Evolutionary conservation across 1,139 yeast genomes (phyloP), one percentile per base, ranked within the genome.

Genomic region (Pichia sp.): DNA sequence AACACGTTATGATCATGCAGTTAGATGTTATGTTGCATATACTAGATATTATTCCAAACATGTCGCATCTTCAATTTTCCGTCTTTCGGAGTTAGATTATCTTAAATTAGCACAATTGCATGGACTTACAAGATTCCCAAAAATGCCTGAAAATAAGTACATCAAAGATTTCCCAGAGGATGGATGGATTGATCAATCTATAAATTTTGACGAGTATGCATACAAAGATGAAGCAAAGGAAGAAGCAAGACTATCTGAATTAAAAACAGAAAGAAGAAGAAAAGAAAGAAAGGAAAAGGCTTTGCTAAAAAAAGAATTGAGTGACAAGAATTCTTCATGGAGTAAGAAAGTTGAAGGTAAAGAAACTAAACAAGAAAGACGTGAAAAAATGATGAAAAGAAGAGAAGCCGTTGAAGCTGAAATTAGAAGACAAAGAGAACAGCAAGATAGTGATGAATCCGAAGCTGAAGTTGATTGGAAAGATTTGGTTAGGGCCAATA

Each of bases 61-160:
- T 62, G 65, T 85, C n/a, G 95, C 96, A 0, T 70, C 82, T 10
- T 88, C 96, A 0, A 91, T 93, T 28, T 93, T 93, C 65, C 70
- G 98, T 48, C 55, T 85, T 18, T 74, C 76, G 35, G 66, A 77
- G 9, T 63, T 93, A 45, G 94, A 89, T 58, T 81, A 84, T 53
- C 60, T 80, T 23, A 84, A 81, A 0, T 50, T 82, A 13, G 96
- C 94, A 1, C 73, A 69, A 50, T 70, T 84, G 65, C 88, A 84
- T 61, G 95, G 96, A 1, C 63, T 93, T 13, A 63, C 86, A 36
- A 70, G 96, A 52, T 64, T 91, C 41, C 99, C 99, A 7, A 78
- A 80, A 52, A 93, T 93, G 97, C 98, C 98, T 0, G 99, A 93
- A 59, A 69, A 86, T 21, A 70, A 66, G 44, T 69, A 71, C 52